Base-by-base conservation (phyloP, 2,329 filamentous ascomycete genomes). In the Cytospora paraplurivora region DNA sequence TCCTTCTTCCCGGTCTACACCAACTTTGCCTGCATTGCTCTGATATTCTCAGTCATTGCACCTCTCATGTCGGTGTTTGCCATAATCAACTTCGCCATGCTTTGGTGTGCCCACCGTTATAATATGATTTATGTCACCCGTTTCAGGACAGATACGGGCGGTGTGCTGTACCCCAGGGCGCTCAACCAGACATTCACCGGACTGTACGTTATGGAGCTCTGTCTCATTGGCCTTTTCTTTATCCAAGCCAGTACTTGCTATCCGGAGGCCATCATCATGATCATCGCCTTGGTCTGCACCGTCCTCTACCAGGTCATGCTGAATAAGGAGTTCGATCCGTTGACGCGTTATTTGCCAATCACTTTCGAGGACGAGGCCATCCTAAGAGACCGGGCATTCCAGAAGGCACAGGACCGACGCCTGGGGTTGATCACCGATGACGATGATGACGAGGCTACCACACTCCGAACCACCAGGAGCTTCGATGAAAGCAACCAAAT, bases 61-160 rank as follows among this genome's bases (percentile, higher is more conserved):
- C 95, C 95, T 0, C 80, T 99, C 13, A 97, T 99, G 72, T 86
- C 95, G 56, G 79, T 98, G 27, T 98, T 99, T 79, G 94, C 95
- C 69, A 87, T 97, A 70, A 87, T 98, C 73, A 97, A 94, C 0
- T 98, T 98, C 74, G 84, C 85, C 54, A 81, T 99, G 0, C 88
- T 98, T 68, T 99, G 93, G 93, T 82, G 97, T 52, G 94, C 95
- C 0, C 93, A 98, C 74, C 87, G 94, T n/a, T 98, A 98, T 77
- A 94, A 94, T 69, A 96, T 96, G 79, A 84, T 99, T 21, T 99
- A 97, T 71, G 93, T 99, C 65, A 96, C 88, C 33, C 90, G 93
- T 59, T 96, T 96, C 75, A 86, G 88, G 68, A 87, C 90, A 65
- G 95, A 99, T 76, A 99, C 94, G 0, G 95, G 95, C 49, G 95